Percentiles rank a stretch among this genome's conserved stretches.
Evolutionary conservation across 2,329 filamentous ascomycete species (phyloP).

Genomic region (Phyllosticta citrichinensis): DNA sequence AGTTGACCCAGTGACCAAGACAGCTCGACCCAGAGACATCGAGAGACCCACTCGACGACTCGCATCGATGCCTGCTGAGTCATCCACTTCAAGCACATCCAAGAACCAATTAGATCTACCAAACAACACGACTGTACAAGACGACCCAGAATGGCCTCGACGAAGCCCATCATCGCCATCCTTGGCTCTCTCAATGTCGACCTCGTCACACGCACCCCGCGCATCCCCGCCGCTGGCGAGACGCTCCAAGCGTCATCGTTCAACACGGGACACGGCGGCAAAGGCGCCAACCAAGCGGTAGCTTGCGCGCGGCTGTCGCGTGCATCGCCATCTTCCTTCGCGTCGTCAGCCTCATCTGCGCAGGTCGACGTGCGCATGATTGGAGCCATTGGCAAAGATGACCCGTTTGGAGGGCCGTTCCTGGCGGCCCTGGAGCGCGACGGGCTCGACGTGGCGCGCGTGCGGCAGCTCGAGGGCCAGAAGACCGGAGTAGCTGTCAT

Average conservation of each 20-base stretch:
- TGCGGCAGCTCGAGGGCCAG: slow-evolving; percentile 31
- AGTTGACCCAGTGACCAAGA: too few relatives aligned
- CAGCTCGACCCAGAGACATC: too few relatives aligned
- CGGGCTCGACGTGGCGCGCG: slow-evolving; percentile 31
- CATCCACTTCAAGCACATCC: background rate
- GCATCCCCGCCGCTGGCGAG: slow-evolving; percentile 75
- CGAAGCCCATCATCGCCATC: slow-evolving; percentile 54
- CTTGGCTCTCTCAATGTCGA: slow-evolving; percentile 94
- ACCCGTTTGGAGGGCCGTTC: slow-evolving; percentile 32
- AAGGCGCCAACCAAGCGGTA: slow-evolving; percentile 92
- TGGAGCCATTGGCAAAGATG: slow-evolving; percentile 37
- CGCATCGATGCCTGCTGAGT: background rate
- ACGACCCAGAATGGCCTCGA: background rate
- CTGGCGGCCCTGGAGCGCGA: slow-evolving; percentile 33
- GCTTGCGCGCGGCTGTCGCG: slow-evolving; percentile 75
- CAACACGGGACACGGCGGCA: slow-evolving; percentile 74
- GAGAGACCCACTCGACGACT: background rate
- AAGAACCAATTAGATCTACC: background rate
- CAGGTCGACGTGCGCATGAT: slow-evolving; percentile 39
- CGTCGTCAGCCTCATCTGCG: slow-evolving; percentile 7
- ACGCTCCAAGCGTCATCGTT: slow-evolving; percentile 75
- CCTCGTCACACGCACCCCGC: slow-evolving; percentile 76
- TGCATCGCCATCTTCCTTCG: slow-evolving; percentile 14
- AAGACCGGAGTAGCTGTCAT: slow-evolving; percentile 41
- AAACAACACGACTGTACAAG: background rate